Evolutionary conservation across 1,139 yeast species (phyloP).

Genomic region (Pichia sp.): DNA sequence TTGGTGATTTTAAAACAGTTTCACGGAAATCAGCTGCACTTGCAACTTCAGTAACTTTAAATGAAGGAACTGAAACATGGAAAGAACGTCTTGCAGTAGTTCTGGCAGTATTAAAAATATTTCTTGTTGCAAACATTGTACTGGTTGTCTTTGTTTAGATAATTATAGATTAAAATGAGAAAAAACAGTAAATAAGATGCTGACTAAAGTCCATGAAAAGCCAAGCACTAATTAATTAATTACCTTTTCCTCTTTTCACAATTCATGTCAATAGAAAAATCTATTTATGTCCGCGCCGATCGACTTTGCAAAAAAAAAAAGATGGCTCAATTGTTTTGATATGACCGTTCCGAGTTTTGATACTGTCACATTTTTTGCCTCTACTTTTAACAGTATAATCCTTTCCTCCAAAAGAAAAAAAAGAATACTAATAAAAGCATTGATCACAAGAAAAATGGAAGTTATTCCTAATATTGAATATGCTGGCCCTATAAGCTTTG

Average conservation of each 20-base stretch:
- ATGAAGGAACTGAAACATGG: conserved; percentile 11
- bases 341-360: no score
- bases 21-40: conserved; percentile 42
- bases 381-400: no score
- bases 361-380: no score
- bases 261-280: background rate
- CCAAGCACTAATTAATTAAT: no score
- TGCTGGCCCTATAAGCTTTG: conserved; percentile 61
- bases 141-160: background rate
- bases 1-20: conserved; percentile 43
- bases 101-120: background rate
- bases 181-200: background rate
- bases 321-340: no score
- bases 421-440: no score
- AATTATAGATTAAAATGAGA: background rate
- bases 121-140: conserved; percentile 7
- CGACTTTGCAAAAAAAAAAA: no score
- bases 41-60: conserved; percentile 29
- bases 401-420: no score
- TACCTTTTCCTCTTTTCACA: no score
- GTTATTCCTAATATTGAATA: no score
- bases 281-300: no score
- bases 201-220: background rate
- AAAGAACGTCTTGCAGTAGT: conserved; percentile 16
- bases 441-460: no score